Percentiles rank a stretch among this genome's conserved stretches.
Conservation (phyloP, 768 basidiomycete genomes). For the Favolaschia claudopus region DNA sequence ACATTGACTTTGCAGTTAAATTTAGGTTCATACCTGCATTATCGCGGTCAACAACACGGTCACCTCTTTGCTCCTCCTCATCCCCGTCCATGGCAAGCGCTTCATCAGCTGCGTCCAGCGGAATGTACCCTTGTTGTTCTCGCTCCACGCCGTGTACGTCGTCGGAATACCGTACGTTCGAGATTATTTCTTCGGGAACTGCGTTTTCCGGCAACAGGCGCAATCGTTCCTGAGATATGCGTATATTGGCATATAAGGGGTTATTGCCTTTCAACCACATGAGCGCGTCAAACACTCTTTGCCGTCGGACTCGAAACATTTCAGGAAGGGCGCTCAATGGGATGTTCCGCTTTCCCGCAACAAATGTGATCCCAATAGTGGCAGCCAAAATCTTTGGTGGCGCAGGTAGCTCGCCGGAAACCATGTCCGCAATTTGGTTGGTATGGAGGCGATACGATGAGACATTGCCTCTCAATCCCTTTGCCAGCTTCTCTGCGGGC, state of each 20-base stretch:
- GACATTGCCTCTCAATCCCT: slow-evolving; percentile 42
- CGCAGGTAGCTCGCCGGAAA: slow-evolving; percentile 35
- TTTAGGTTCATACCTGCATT: neutral
- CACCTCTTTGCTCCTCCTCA: slow-evolving; percentile 3
- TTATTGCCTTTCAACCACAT: slow-evolving; percentile 44
- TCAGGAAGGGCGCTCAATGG: slow-evolving; percentile 26
- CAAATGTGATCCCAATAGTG: slow-evolving; percentile 37
- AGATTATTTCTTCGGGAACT: slow-evolving; percentile 38
- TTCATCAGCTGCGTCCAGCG: neutral
- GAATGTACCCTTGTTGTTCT: slow-evolving; percentile 43
- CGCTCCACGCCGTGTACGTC: slow-evolving; percentile 25
- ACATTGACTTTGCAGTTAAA: neutral
- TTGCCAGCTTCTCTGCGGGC: slow-evolving; percentile 20
- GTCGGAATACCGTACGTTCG: slow-evolving; percentile 20
- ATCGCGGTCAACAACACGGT: neutral
- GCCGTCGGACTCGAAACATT: slow-evolving; percentile 33
- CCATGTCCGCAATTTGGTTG: too few species aligned
- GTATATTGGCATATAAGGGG: slow-evolving; percentile 31
- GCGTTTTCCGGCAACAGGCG: slow-evolving; percentile 37
- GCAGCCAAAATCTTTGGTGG: slow-evolving; percentile 26
- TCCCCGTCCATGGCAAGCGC: neutral
- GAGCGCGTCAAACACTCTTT: slow-evolving; percentile 32
- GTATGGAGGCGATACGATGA: too few species aligned
- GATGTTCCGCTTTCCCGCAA: slow-evolving; percentile 34
- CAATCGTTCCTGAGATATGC: slow-evolving; percentile 29